Base-by-base conservation (phyloP, 2,329 filamentous ascomycete genomes). In the Helotiales sp. region DNA sequence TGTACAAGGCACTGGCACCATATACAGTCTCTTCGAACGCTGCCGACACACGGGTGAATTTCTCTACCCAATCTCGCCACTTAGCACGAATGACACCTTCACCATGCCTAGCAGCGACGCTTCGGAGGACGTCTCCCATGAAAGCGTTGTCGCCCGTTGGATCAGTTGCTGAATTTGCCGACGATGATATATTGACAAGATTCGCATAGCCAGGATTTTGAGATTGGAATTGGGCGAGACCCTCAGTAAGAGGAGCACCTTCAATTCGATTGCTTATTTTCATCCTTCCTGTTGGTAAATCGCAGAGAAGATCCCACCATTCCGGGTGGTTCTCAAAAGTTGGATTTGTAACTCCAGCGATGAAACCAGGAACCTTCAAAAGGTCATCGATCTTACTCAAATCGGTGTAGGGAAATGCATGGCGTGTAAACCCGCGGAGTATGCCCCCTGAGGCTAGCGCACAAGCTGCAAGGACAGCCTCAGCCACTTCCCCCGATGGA, bases 281-380 rank as follows among this genome's bases (percentile, higher is more conserved):
- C 84, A 99, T 93, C 50, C 94, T 89, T 10, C 96, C 96, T 1
- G 90, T 95, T 0, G 94, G 91, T 49, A 99, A 83, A 79, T 99
- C 96, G 79, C 96, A 99, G 13, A 99, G 85, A 10, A 99, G 81
- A 79, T 99, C 96, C 96, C 96, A 99, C 96, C 96, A 99, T 77
- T 97, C 94, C 0, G 92, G 92, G 75, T 98, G 95, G 75, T 93
- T 89, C 69, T 95, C 93, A 78, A 99, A 99, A 0, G 93, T 95
- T 6, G 96, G 96, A 77, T 99, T 99, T 1, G 95, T 99, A 47
- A 99, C 96, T 65, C 96, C 96, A 2, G 96, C 96, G 74, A 99
- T 97, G 79, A 99, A 99, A 1, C 96, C 96, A 6, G 96, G 95
- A 0, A 99, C 96, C 75, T 96, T 95, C 57, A 99, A 85, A 11